Conservation (phyloP, 371 early-diverging fungal genomes). For the Mucor mucedo region DNA sequence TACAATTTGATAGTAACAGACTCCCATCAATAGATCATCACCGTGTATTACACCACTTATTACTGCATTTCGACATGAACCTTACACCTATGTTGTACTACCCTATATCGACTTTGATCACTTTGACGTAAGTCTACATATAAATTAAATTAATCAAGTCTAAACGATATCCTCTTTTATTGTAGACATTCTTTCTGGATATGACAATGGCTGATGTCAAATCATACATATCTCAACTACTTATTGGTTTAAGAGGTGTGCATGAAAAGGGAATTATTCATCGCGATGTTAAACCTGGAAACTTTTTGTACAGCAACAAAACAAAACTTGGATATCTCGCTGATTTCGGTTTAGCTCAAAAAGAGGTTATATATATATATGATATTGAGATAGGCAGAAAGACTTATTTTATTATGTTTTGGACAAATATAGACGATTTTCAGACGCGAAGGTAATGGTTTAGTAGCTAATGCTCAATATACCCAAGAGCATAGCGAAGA, state of each 20-base stretch:
- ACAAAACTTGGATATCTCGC: conserved; percentile 84
- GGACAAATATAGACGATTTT: not conserved
- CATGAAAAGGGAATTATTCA: conserved; percentile 82
- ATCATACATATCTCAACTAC: conserved; percentile 80
- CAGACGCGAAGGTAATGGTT: not conserved
- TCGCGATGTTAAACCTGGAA: conserved; percentile 97
- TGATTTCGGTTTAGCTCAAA: conserved; percentile 99
- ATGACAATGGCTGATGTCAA: conserved; percentile 78
- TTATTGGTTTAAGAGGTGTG: conserved; percentile 74
- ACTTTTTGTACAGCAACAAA: conserved; percentile 87
- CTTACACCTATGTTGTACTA: conserved; percentile 79
- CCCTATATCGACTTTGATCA: conserved; percentile 87
- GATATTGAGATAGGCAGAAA: too few relatives aligned
- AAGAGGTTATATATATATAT: conserved; percentile 8
- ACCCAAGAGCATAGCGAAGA: conserved; percentile 10
- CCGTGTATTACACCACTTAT: conserved; percentile 74
- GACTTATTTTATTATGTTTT: not conserved
- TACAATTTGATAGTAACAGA: not conserved
- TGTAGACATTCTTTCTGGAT: conserved; percentile 16
- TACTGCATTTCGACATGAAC: conserved; percentile 74
- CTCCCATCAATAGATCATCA: conserved; percentile 13
- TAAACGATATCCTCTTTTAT: not conserved
- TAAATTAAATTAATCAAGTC: not conserved
- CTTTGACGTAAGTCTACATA: conserved; percentile 63
- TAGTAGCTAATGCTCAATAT: not conserved